Conservation (phyloP, 208 protist species). For the Strigomonas galati region DNA sequence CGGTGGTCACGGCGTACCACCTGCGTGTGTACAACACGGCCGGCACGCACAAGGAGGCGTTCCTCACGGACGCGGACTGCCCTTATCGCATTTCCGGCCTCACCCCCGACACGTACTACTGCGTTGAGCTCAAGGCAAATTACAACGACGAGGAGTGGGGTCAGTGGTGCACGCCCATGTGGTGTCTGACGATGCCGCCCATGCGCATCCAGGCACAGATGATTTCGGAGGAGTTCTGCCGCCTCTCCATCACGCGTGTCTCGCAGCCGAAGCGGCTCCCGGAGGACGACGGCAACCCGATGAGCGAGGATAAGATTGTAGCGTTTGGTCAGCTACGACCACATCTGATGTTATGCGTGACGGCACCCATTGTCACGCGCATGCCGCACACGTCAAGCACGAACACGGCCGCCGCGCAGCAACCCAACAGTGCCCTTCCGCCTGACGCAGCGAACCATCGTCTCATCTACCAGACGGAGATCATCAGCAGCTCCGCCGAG, state of each 20-base stretch:
- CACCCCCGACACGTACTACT: constrained; percentile 89
- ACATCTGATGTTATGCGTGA: constrained; percentile 88
- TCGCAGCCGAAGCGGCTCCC: constrained; percentile 73
- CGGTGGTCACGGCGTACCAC: constrained; percentile 86
- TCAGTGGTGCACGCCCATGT: constrained; percentile 85
- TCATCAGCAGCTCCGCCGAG: constrained; percentile 46
- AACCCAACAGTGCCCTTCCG: constrained; percentile 68
- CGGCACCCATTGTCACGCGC: constrained; percentile 64
- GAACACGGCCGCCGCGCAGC: constrained; percentile 34
- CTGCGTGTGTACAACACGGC: constrained; percentile 83
- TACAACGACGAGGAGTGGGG: constrained; percentile 94
- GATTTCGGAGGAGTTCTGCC: constrained; percentile 89
- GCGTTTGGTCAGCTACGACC: constrained; percentile 79
- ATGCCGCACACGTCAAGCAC: constrained; percentile 53
- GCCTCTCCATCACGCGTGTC: constrained; percentile 60
- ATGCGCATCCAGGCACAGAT: constrained; percentile 81
- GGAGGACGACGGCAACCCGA: constrained; percentile 86
- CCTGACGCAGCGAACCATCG: constrained; percentile 65
- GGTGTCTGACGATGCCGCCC: constrained; percentile 89
- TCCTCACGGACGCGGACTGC: constrained; percentile 85
- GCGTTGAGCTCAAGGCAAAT: constrained; percentile 88
- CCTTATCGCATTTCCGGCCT: constrained; percentile 80
- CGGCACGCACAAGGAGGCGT: constrained; percentile 76
- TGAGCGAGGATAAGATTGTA: constrained; percentile 57
- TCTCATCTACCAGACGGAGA: constrained; percentile 86